These are phyloP conservation scores for Xylaria sp. DNA, from an alignment of 2,329 filamentous ascomycete genomes.

Conservation along the genomic window DNA sequence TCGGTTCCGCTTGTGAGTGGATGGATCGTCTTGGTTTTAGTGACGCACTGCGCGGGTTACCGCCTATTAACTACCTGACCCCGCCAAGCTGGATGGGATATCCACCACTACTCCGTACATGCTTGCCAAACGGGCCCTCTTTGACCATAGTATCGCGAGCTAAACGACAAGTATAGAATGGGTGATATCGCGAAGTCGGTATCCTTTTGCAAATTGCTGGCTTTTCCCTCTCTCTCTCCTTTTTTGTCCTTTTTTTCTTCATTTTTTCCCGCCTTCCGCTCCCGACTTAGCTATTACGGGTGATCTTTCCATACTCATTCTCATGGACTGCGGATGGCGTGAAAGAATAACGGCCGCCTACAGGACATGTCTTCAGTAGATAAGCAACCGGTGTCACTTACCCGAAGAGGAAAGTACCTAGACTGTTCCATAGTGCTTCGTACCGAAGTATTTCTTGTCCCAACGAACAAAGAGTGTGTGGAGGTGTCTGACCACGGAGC, in stretches of 20 bases:
- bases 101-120: too few relatives aligned
- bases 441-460: conserved; percentile 18
- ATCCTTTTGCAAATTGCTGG: neutral
- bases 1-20: neutral
- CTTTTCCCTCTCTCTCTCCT: too few relatives aligned
- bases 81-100: conserved; percentile 17
- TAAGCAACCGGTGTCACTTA: neutral
- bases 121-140: conserved; percentile 1
- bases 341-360: neutral
- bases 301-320: conserved; percentile 24
- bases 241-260: conserved; percentile 10
- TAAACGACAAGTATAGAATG: neutral
- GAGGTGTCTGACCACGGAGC: conserved; percentile 6
- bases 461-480: conserved; percentile 3
- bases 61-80: conserved; percentile 18
- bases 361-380: conserved; percentile 8
- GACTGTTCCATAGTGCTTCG: neutral
- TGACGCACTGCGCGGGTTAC: conserved; percentile 14
- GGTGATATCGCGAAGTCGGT: conserved; percentile 18
- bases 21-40: neutral
- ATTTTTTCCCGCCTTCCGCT: conserved; percentile 29
- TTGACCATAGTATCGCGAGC: conserved; percentile 3
- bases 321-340: conserved; percentile 10
- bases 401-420: conserved; percentile 22
- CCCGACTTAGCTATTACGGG: conserved; percentile 31